A percentile compares a stretch with the other conserved stretches of the same genome.
phyloP scores from a whole-genome alignment of 257 asterid species.

The Verbascum thapsus region DNA sequence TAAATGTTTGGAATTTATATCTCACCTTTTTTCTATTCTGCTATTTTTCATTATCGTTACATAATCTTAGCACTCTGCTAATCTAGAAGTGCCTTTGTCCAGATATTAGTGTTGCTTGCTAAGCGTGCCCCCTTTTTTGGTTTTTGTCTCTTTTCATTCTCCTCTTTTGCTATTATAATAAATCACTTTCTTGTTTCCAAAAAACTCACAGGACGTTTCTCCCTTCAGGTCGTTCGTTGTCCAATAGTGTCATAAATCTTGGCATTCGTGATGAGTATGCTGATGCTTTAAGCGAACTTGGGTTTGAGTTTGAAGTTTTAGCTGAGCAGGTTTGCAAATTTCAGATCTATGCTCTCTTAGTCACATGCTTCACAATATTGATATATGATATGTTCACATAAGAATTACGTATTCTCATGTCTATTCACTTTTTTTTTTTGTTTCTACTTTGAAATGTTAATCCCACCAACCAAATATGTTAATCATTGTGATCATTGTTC shows the following conservation, averaged over 20 bases:
- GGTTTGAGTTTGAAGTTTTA: constrained; percentile 56
- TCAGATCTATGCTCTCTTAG: not conserved
- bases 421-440: too few species aligned
- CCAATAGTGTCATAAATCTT: constrained; percentile 56
- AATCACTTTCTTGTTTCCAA: not conserved
- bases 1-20: constrained; percentile 4
- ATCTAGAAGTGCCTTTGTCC: not conserved
- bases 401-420: too few species aligned
- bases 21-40: not conserved
- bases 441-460: too few species aligned
- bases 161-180: not conserved
- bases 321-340: constrained; percentile 51
- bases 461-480: too few species aligned
- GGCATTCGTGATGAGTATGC: constrained; percentile 53
- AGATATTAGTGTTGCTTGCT: not conserved
- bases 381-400: too few species aligned
- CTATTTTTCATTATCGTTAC: not conserved
- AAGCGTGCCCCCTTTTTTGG: not conserved
- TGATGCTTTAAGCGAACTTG: constrained; percentile 52
- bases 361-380: not conserved
- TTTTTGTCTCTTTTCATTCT: not conserved
- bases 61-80: not conserved
- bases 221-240: constrained; percentile 50
- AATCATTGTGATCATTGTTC: too few species aligned
- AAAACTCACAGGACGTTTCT: constrained; percentile 18